Conservation (phyloP, 352 stramenopile genomes). For the Phytophthora europaea region DNA sequence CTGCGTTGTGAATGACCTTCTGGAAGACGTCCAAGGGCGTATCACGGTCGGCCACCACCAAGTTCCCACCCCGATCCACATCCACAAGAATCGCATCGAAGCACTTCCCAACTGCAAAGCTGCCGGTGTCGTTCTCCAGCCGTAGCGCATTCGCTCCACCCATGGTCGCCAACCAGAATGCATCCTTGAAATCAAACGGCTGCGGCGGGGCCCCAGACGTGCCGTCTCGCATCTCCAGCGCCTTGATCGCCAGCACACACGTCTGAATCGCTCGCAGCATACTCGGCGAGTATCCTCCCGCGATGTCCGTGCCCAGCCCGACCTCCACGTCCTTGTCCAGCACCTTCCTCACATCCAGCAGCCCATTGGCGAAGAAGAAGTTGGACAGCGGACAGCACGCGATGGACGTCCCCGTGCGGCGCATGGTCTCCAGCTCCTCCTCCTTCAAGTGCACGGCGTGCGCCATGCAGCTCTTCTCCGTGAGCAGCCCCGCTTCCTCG, state of each 20-base stretch:
- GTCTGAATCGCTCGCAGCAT: constrained; percentile 91
- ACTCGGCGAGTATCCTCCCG: constrained; percentile 90
- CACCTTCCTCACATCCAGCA: constrained; percentile 73
- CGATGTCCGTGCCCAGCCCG: constrained; percentile 92
- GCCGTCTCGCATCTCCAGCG: constrained; percentile 55
- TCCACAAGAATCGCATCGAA: constrained; percentile 91
- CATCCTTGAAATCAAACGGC: constrained; percentile 80
- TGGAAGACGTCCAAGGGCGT: constrained; percentile 72
- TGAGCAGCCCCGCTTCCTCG: constrained; percentile 70
- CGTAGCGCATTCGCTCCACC: constrained; percentile 81
- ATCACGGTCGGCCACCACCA: constrained; percentile 63
- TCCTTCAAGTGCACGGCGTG: constrained; percentile 85
- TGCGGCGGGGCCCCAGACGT: constrained; percentile 14
- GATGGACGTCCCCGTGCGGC: constrained; percentile 65
- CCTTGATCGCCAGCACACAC: constrained; percentile 81
- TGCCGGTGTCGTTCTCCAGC: constrained; percentile 77
- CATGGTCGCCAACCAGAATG: constrained; percentile 90
- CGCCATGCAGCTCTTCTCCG: constrained; percentile 81
- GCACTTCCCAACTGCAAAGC: constrained; percentile 82
- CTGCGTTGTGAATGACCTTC: constrained; percentile 88
- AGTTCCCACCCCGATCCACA: constrained; percentile 44
- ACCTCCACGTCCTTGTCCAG: constrained; percentile 48
- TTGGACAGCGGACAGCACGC: constrained; percentile 94
- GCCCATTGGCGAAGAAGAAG: constrained; percentile 88
- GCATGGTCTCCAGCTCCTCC: constrained; percentile 71